These are phyloP conservation scores for Aristolochia fimbriata DNA, from an alignment of 164 flowering plant genomes.

Conservation along the genomic window DNA sequence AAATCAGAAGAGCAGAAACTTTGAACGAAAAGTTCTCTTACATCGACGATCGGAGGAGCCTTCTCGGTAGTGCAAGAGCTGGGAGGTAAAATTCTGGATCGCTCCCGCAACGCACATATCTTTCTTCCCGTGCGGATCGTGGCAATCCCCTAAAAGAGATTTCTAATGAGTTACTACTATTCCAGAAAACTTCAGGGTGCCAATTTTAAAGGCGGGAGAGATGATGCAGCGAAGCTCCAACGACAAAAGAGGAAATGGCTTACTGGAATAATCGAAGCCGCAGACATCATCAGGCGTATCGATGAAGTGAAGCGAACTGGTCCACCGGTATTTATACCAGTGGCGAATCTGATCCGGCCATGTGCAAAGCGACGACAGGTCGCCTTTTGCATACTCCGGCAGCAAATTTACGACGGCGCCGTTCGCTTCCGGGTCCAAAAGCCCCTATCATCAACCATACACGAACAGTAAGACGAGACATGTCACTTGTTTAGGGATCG, in stretches of 20 bases:
- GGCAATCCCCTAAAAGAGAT: slow-evolving; percentile 71
- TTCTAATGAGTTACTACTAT: background rate
- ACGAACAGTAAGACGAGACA: too few relatives aligned
- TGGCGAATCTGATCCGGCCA: slow-evolving; percentile 97
- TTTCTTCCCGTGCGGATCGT: slow-evolving; percentile 50
- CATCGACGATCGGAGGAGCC: slow-evolving; percentile 79
- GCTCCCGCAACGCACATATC: slow-evolving; percentile 94
- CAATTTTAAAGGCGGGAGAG: background rate
- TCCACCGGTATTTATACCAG: slow-evolving; percentile 84
- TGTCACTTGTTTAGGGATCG: too few relatives aligned
- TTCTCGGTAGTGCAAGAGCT: slow-evolving; percentile 61
- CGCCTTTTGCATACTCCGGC: slow-evolving; percentile 60
- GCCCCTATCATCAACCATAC: slow-evolving; percentile 23
- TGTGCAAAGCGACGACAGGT: slow-evolving; percentile 66
- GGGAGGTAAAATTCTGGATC: slow-evolving; percentile 70
- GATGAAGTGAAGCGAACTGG: slow-evolving; percentile 90
- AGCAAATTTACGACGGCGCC: slow-evolving; percentile 62
- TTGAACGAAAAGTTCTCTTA: slow-evolving; percentile 19
- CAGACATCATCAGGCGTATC: slow-evolving; percentile 87
- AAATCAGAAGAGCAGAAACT: background rate
- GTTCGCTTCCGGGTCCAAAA: slow-evolving; percentile 50
- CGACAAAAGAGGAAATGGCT: background rate
- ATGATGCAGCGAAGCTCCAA: background rate
- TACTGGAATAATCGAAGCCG: slow-evolving; percentile 60
- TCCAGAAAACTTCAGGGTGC: background rate